Percentiles rank a stretch among this genome's conserved stretches.
Conservation (phyloP, 225 moss, liverwort and hornwort species). For the Asterella californica region DNA sequence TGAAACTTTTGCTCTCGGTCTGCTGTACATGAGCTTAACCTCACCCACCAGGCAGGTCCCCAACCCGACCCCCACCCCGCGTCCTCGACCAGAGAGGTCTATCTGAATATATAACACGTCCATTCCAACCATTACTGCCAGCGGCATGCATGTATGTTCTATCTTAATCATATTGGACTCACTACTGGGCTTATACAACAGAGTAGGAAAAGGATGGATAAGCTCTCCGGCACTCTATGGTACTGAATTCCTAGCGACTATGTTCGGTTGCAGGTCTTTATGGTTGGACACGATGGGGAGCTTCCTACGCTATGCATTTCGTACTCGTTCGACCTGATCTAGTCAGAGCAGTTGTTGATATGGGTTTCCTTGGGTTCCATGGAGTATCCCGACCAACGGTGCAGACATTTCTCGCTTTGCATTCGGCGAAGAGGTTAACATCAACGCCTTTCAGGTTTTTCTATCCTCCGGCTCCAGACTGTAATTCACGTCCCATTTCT, state of each 20-base stretch:
- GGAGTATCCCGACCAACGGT: neutral
- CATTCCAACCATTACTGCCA: neutral
- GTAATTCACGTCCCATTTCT: neutral
- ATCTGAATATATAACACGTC: neutral
- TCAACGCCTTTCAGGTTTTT: neutral
- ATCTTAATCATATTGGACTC: no score
- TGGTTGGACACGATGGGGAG: constrained; percentile 37
- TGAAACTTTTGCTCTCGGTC: no score
- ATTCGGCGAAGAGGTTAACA: neutral
- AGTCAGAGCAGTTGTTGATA: constrained; percentile 21
- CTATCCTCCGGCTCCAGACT: neutral
- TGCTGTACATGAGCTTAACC: no score
- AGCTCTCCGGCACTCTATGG: neutral
- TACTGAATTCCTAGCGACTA: neutral
- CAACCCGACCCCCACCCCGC: neutral
- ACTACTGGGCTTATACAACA: no score
- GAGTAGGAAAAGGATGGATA: neutral
- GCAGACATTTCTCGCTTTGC: neutral
- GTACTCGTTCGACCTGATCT: constrained; percentile 14
- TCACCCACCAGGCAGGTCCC: no score
- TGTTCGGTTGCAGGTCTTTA: constrained; percentile 18
- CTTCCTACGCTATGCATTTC: constrained; percentile 13
- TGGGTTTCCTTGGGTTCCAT: neutral
- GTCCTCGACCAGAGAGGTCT: neutral
- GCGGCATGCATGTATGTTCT: neutral